Evolutionary conservation across 2,329 filamentous ascomycete genomes (phyloP), one percentile per base, ranked within the genome.

Genomic region (Ophiocordyceps camponoti-saundersi): DNA sequence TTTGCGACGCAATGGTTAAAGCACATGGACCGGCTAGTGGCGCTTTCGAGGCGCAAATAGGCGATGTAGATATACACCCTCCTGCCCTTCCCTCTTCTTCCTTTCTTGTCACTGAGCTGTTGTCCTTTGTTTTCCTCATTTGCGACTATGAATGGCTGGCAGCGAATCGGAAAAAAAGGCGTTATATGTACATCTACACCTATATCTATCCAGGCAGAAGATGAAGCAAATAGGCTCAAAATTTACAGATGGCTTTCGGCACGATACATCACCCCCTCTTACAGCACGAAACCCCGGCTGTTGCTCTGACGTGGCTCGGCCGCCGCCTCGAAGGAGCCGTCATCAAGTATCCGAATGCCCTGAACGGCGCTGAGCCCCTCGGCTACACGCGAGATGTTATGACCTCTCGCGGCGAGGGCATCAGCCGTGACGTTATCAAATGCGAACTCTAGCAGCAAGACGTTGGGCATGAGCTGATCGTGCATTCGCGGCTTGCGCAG

Each of bases 1-100:
- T 98, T 98, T 66, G 80, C 75, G 1, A 73, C 72, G 55, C 81
- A 79, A 53, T 98, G 92, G 90, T 64, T 85, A 42, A 63, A 63
- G 29, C 77, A 93, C 61, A 76, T 93, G 69, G 79, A 82, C 57
- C 76, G 72, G 55, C 68, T 96, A 49, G 76, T 95, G 21, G 63
- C 59, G 6, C 57, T 71, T 54, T 59, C 53, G 40, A 56, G 50
- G 50, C 59, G 36, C 15, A 40, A 18, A 10, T 18, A 18, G n/a
- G n/a, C n/a, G n/a, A 18, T 6, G n/a, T 55, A 34, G 49, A 29
- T 57, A 60, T 60, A 65, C 64, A 65, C 62, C 61, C 62, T 52
- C 49, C 52, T 57, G 56, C 48, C 42, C 46, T 44, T 41, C 43
- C 36, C 12, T 13, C 21, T 40, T 18, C 12, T 11, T 1, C 11